phyloP scores from a whole-genome alignment of 768 basidiomycete species.

The Leccinum boreale region DNA sequence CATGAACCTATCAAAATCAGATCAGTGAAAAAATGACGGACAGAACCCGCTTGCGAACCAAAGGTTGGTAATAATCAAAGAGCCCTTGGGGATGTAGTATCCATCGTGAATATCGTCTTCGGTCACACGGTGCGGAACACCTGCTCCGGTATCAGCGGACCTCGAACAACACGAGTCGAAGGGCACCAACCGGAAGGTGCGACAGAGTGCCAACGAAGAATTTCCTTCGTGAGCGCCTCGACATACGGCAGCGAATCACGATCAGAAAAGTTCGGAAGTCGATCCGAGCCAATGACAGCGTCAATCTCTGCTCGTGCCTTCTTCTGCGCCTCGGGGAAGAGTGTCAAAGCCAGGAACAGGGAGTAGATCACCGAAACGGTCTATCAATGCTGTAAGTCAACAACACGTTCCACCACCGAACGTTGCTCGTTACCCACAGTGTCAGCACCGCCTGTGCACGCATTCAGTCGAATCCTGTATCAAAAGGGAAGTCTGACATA shows the following conservation, averaged over 20 bases:
- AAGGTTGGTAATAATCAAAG: slow-evolving; percentile 24
- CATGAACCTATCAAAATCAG: slow-evolving; percentile 24
- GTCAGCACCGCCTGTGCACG: slow-evolving; percentile 44
- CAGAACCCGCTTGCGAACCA: slow-evolving; percentile 10
- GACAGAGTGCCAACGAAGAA: slow-evolving; percentile 42
- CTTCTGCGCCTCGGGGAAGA: slow-evolving; percentile 52
- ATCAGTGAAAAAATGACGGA: slow-evolving; percentile 2
- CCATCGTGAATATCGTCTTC: slow-evolving; percentile 63
- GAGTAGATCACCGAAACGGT: slow-evolving; percentile 60
- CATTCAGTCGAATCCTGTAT: slow-evolving; percentile 1
- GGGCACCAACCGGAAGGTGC: slow-evolving; percentile 38
- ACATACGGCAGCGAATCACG: slow-evolving; percentile 56
- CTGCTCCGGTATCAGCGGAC: slow-evolving; percentile 31
- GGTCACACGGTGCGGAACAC: slow-evolving; percentile 48
- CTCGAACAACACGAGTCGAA: slow-evolving; percentile 9
- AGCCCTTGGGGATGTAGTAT: slow-evolving; percentile 54
- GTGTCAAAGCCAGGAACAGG: slow-evolving; percentile 59
- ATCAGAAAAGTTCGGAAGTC: slow-evolving; percentile 59
- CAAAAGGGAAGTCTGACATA: slow-evolving; percentile 13
- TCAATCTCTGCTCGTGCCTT: slow-evolving; percentile 67
- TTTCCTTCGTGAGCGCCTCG: slow-evolving; percentile 59
- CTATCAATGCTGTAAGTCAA: slow-evolving; percentile 32
- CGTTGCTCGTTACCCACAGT: slow-evolving; percentile 26
- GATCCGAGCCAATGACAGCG: slow-evolving; percentile 52
- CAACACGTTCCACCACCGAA: background rate